These are phyloP conservation scores for Elsinoe arachidis DNA, from an alignment of 2,329 filamentous ascomycete species.

Conservation along the genomic window DNA sequence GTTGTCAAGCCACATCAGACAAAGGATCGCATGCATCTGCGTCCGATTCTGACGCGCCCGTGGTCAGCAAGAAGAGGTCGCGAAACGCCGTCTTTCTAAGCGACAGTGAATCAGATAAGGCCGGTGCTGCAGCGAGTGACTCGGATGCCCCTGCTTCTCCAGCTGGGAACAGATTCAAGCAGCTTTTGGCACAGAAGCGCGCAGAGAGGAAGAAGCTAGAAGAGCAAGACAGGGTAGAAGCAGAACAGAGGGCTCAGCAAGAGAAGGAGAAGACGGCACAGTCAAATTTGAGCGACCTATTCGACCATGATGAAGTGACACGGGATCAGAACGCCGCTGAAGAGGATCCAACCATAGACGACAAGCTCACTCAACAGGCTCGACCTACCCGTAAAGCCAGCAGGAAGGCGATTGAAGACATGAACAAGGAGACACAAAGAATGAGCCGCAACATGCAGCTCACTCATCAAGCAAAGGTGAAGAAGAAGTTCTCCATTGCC, in stretches of 20 bases:
- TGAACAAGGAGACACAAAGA: conserved; percentile 88
- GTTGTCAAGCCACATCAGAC: background rate
- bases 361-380: conserved; percentile 54
- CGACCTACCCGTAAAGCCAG: conserved; percentile 75
- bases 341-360: conserved; percentile 43
- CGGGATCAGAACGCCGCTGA: conserved; percentile 42
- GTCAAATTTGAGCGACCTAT: background rate
- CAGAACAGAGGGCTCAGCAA: conserved; percentile 26
- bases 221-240: conserved; percentile 41
- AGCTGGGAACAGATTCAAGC: conserved; percentile 49
- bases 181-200: conserved; percentile 64
- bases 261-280: conserved; percentile 14
- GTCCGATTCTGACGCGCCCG: background rate
- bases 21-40: background rate
- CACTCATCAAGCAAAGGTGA: conserved; percentile 74
- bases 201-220: conserved; percentile 49
- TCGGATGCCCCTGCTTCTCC: conserved; percentile 29
- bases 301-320: conserved; percentile 27
- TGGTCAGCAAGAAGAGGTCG: background rate
- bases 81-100: background rate
- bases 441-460: conserved; percentile 85
- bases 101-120: conserved; percentile 1
- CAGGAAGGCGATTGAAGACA: conserved; percentile 90
- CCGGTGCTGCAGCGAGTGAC: conserved; percentile 17
- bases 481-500: conserved; percentile 79